A percentile compares a stretch with the other conserved stretches of the same genome.
phyloP scores from a whole-genome alignment of 2,329 filamentous ascomycete species.

The Aspergillus sojae region DNA sequence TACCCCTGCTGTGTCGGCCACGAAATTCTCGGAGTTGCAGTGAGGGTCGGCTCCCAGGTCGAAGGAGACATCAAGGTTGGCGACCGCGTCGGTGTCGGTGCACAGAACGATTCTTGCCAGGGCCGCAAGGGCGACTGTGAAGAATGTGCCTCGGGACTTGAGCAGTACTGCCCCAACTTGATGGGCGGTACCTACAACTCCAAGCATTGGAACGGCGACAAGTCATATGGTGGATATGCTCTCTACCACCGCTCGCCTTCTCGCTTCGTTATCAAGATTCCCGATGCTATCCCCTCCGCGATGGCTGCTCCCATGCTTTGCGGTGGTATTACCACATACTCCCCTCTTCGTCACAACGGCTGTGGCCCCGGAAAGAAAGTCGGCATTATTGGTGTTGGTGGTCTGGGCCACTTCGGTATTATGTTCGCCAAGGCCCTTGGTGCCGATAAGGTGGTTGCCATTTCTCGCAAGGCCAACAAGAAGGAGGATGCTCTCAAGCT shows the following conservation, averaged over 20 bases:
- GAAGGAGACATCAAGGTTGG: conserved; percentile 35
- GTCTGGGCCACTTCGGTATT: conserved; percentile 20
- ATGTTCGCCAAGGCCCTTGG: conserved; percentile 23
- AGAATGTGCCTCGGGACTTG: conserved; percentile 49
- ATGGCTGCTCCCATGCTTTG: conserved; percentile 22
- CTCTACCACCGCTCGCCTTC: conserved; percentile 57
- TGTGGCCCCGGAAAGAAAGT: conserved; percentile 21
- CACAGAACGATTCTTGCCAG: conserved; percentile 59
- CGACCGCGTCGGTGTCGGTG: conserved; percentile 57
- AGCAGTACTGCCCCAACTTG: conserved; percentile 33
- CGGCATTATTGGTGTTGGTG: conserved; percentile 19
- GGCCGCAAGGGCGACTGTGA: conserved; percentile 51
- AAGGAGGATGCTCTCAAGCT: conserved; percentile 56
- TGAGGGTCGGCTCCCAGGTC: conserved; percentile 56
- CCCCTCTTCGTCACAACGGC: conserved; percentile 19
- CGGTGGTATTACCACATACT: conserved; percentile 22
- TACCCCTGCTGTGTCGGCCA: conserved; percentile 61
- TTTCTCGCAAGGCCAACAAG: conserved; percentile 56
- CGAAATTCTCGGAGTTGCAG: conserved; percentile 64
- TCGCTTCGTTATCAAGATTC: conserved; percentile 60
- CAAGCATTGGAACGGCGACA: conserved; percentile 53
- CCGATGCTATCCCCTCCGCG: conserved; percentile 18
- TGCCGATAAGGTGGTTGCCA: conserved; percentile 57
- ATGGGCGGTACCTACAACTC: conserved; percentile 35
- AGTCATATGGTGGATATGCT: conserved; percentile 69